Evolutionary conservation across 2,329 filamentous ascomycete species (phyloP), one percentile per base, ranked within the genome.

Genomic region (Stagonosporopsis tanaceti): DNA sequence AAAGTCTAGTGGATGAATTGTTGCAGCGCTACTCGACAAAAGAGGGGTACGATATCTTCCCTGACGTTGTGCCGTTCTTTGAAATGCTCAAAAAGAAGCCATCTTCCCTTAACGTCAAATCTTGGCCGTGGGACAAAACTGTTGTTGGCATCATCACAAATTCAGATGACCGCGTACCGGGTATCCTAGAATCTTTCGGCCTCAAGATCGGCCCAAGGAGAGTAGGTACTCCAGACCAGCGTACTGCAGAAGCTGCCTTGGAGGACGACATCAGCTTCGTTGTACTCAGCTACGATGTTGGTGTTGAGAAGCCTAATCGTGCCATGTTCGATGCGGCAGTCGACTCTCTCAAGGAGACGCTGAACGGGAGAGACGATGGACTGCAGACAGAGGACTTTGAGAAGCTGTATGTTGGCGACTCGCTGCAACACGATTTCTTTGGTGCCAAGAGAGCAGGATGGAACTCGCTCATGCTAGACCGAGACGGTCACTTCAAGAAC

Each of bases 251-350:
- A 55, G 66, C 28, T 14, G 59, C 37, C 2, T 34, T 46, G 12
- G 39, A 54, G 22, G 51, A 69, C 15, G 80, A 83, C 54, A 74
- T 89, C 40, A 81, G 84, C 65, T 87, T 89, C 59, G 78, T 84
- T 6, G 83, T 84, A 58, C 81, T 88, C 69, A 89, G 86, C 17
- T 89, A 89, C 61, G 85, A 89, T 63, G 82, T 85, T 4, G 87
- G 86, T 0, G 68, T 75, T 24, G 84, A 85, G 62, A 90, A 90
- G 69, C 87, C 87, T 0, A 78, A 86, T 50, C 61, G 56, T 8
- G 62, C 68, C 2, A 87, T 89, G 2, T 90, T 89, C 59, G 70
- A 77, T 1, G 81, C 84, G 0, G 87, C 85, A 0, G 78, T 81
- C 41, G 61, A 69, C 1, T 75, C 85, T 77, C 67, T 82, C 15